These are phyloP conservation scores for Fusarium verrucosum DNA, from an alignment of 2,329 filamentous ascomycete species.

Conservation along the genomic window DNA sequence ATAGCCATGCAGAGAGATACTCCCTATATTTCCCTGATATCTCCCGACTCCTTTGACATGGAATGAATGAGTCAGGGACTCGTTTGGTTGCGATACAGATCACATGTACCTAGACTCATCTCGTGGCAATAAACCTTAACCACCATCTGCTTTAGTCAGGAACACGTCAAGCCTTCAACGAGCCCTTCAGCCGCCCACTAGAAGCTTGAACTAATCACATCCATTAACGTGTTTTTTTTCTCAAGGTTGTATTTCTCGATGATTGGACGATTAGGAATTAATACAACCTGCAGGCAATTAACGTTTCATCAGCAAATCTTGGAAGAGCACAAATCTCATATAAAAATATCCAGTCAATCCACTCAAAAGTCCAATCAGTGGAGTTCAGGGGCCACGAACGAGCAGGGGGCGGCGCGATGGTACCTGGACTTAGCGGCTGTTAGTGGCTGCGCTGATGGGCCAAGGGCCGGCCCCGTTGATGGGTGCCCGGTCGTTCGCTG, in stretches of 20 bases:
- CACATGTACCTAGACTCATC: neutral
- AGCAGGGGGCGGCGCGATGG: slow-evolving; percentile 30
- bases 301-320: neutral
- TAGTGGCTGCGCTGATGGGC: slow-evolving; percentile 31
- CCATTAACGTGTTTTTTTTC: neutral
- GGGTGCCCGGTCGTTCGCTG: slow-evolving; percentile 20
- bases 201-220: slow-evolving; percentile 2
- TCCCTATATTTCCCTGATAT: neutral
- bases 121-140: slow-evolving; percentile 23
- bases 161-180: slow-evolving; percentile 10
- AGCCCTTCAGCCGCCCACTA: slow-evolving; percentile 16
- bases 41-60: neutral
- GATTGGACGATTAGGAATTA: slow-evolving; percentile 13
- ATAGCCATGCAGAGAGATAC: neutral
- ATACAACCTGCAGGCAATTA: neutral
- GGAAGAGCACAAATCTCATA: neutral
- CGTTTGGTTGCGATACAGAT: neutral
- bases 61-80: neutral
- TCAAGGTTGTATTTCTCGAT: neutral
- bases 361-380: slow-evolving; percentile 18
- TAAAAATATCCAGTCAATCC: slow-evolving; percentile 8
- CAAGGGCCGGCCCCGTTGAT: slow-evolving; percentile 28
- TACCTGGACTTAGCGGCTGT: slow-evolving; percentile 34
- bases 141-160: slow-evolving; percentile 24
- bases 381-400: slow-evolving; percentile 6